Percentiles rank a stretch among this genome's conserved stretches.
These are phyloP conservation scores for Cornus florida DNA, from an alignment of 148 eudicot species.

Conservation along the genomic window DNA sequence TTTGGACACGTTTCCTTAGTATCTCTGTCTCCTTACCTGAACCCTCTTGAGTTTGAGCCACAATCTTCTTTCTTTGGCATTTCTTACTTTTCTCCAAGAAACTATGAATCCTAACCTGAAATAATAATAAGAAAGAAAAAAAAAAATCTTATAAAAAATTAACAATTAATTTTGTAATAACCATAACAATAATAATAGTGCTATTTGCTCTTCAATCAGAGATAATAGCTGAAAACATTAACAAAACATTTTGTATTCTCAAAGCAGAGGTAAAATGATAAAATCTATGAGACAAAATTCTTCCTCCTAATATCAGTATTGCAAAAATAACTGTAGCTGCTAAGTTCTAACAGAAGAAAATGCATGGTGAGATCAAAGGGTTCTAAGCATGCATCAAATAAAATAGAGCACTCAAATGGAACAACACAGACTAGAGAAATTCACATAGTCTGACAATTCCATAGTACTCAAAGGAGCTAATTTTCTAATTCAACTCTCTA, in stretches of 20 bases:
- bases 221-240: not conserved
- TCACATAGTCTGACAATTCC: too few relatives aligned
- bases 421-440: too few relatives aligned
- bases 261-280: not conserved
- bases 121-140: slow-evolving; percentile 3
- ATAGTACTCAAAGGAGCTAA: too few relatives aligned
- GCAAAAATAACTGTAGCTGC: too few relatives aligned
- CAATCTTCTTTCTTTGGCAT: slow-evolving; percentile 33
- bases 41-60: slow-evolving; percentile 40
- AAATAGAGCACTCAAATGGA: too few relatives aligned
- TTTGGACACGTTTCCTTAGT: slow-evolving; percentile 69
- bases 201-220: not conserved
- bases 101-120: slow-evolving; percentile 71
- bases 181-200: not conserved
- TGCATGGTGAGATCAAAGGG: too few relatives aligned
- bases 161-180: not conserved
- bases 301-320: not conserved
- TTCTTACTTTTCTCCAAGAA: slow-evolving; percentile 77
- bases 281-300: not conserved
- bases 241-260: too few relatives aligned
- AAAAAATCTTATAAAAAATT: not conserved
- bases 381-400: too few relatives aligned
- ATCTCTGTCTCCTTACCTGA: slow-evolving; percentile 51
- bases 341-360: too few relatives aligned
- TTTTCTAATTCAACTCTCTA: too few relatives aligned